Base-by-base conservation (phyloP, 768 basidiomycete species). In the Pholiota microspora region DNA sequence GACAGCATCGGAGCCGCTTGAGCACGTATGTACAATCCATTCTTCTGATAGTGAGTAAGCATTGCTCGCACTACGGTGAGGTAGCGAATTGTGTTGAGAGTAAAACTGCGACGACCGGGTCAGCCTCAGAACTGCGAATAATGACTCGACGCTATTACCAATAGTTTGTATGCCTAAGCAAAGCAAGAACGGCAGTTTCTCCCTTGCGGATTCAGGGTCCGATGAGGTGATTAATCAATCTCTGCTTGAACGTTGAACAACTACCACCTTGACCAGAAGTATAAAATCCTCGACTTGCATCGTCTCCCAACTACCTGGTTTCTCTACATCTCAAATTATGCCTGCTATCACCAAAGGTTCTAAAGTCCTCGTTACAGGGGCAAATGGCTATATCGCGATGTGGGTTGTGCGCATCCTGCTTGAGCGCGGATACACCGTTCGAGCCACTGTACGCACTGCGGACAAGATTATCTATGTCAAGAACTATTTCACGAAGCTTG, bases 371-470 rank as follows among this genome's bases (percentile, higher is more conserved):
- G 80, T 84, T 46, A 72, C 82, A 0, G 84, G 83, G 15, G 82
- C 82, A 10, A 84, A 80, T 59, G 83, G 84, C 23, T 86, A 74
- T 65, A 73, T 86, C 48, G 84, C 81, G 15, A 68, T 73, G 4
- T 86, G 85, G 82, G 72, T 87, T 46, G 79, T 82, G 15, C 71
- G 73, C 31, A 62, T 59, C 7, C 73, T 88, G 12, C 77, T 92
- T 10, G 79, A 86, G 55, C 69, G 73, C 6, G 88, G 89, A 0
- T 89, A 82, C 62, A 56, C 71, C 4, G 83, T 88, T 23, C 79
- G 86, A 6, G 88, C 84, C 0, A 84, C 87, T 0, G 88, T 88
- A 5, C 80, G 91, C 12, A 80, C 81, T 1, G 62, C 64, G 8
- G 71, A 70, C n/a, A 92, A 91, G 65, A 83, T 80, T 1, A 67